phyloP scores from a whole-genome alignment of 495 filamentous ascomycete genomes.

The Tuber indicum region DNA sequence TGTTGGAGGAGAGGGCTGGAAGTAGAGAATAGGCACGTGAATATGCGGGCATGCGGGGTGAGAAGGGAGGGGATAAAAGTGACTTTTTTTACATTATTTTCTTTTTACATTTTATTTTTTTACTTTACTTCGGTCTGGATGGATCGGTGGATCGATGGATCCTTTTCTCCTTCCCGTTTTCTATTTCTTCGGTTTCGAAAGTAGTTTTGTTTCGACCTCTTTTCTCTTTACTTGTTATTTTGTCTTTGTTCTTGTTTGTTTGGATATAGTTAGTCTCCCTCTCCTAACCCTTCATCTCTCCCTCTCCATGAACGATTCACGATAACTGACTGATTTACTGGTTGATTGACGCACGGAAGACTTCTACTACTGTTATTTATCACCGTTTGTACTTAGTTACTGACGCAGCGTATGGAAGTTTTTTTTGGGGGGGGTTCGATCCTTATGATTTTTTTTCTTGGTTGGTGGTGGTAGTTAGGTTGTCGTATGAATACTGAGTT shows the following conservation, averaged over 20 bases:
- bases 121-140: background rate
- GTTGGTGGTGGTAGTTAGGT: background rate
- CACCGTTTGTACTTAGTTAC: background rate
- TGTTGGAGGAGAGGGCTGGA: constrained; percentile 19
- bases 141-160: background rate
- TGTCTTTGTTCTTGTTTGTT: background rate
- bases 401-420: background rate
- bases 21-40: constrained; percentile 4
- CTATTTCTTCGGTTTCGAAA: background rate
- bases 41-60: background rate
- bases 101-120: background rate
- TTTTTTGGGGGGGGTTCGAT: background rate
- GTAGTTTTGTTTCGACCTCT: background rate
- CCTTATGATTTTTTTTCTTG: background rate
- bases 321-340: constrained; percentile 2
- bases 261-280: background rate
- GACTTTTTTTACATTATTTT: background rate
- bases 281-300: background rate
- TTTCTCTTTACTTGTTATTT: background rate
- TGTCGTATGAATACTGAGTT: constrained; percentile 1
- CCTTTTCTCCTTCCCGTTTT: background rate
- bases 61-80: background rate
- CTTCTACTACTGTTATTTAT: background rate
- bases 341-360: background rate
- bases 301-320: background rate